phyloP scores from a whole-genome alignment of 2,329 filamentous ascomycete species.

The Ascocoryne sarcoides region DNA sequence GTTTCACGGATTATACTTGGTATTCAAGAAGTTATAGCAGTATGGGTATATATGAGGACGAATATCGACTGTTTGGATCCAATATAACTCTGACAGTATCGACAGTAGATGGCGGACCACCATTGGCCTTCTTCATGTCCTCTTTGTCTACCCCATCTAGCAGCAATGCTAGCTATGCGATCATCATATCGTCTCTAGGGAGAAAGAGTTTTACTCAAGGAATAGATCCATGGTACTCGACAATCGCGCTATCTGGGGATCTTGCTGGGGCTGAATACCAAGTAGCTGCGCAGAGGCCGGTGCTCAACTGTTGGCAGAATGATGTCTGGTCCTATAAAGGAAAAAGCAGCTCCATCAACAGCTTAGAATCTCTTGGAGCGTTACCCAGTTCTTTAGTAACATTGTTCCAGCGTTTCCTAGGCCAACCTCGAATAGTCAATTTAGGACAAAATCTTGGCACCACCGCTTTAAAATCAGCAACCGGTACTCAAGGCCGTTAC shows the following conservation, averaged over 20 bases:
- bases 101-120: conserved; percentile 2
- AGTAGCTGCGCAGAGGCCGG: conserved; percentile 1
- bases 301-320: conserved; percentile 13
- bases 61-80: conserved; percentile 1
- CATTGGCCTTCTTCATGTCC: not conserved
- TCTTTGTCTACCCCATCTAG: too few relatives aligned
- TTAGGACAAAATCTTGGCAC: conserved; percentile 3
- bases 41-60: not conserved
- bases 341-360: conserved; percentile 15
- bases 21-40: conserved; percentile 5
- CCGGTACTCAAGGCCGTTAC: conserved; percentile 14
- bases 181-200: conserved; percentile 23
- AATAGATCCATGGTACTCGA: conserved; percentile 22
- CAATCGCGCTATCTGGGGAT: too few relatives aligned
- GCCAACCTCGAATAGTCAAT: conserved; percentile 3
- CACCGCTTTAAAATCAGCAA: conserved; percentile 4
- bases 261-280: not conserved
- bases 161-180: conserved; percentile 19
- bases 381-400: conserved; percentile 19
- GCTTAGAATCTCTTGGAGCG: conserved; percentile 14
- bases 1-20: conserved; percentile 26
- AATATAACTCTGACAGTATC: not conserved
- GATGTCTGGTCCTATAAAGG: conserved; percentile 24
- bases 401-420: conserved; percentile 3
- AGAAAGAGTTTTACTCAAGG: conserved; percentile 22